phyloP scores from a whole-genome alignment of 805 yeast genomes.

The Cyberlindnera samutprakarnensis region DNA sequence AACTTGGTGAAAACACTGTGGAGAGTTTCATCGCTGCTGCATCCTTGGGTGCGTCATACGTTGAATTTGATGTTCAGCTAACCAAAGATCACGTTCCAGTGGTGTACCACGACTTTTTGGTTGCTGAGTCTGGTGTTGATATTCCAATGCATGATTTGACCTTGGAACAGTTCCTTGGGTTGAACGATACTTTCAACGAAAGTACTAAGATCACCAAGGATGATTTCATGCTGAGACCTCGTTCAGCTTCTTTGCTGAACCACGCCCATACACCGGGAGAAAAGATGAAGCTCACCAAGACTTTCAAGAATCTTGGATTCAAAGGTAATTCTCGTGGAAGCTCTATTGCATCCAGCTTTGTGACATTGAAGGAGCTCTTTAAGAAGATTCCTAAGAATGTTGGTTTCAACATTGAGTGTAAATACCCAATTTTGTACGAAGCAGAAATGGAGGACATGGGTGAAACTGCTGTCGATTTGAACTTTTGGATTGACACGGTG shows the following conservation, averaged over 20 bases:
- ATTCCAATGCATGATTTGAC: slow-evolving; percentile 94
- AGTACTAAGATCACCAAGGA: slow-evolving; percentile 18
- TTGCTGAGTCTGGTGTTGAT: slow-evolving; percentile 93
- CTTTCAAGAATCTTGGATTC: slow-evolving; percentile 78
- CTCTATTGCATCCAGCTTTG: slow-evolving; percentile 86
- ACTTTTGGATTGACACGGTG: slow-evolving; percentile 83
- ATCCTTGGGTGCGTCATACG: slow-evolving; percentile 91
- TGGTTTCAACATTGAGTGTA: slow-evolving; percentile 92
- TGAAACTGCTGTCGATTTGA: slow-evolving; percentile 72
- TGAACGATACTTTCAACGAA: slow-evolving; percentile 25
- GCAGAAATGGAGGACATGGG: slow-evolving; percentile 87
- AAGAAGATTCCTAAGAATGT: slow-evolving; percentile 72
- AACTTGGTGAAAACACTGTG: slow-evolving; percentile 91
- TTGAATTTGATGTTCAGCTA: slow-evolving; percentile 92
- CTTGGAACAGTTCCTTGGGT: slow-evolving; percentile 74
- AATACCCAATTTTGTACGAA: slow-evolving; percentile 93
- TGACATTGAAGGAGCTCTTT: slow-evolving; percentile 80
- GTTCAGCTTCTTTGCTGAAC: slow-evolving; percentile 17
- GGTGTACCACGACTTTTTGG: slow-evolving; percentile 88
- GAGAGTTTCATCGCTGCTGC: slow-evolving; percentile 96
- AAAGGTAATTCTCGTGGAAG: slow-evolving; percentile 91
- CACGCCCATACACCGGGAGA: slow-evolving; percentile 25
- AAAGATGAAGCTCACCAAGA: slow-evolving; percentile 80
- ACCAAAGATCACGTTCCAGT: slow-evolving; percentile 91
- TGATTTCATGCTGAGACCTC: slow-evolving; percentile 23